A percentile compares a stretch with the other conserved stretches of the same genome.
Evolutionary conservation across 2,329 filamentous ascomycete species (phyloP).

Genomic region (Aureobasidium sp.): DNA sequence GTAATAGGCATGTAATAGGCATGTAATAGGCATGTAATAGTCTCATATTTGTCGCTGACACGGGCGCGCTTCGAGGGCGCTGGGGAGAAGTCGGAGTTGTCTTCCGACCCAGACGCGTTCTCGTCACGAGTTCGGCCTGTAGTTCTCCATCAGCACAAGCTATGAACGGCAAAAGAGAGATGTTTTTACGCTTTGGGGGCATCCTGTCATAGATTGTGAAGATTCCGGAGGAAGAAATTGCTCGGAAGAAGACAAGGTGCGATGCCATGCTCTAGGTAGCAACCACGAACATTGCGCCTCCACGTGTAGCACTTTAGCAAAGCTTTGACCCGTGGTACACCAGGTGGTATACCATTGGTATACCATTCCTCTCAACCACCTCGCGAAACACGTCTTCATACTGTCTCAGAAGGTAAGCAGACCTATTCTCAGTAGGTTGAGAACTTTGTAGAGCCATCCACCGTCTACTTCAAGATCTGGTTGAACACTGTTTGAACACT

Average conservation of each 20-base stretch:
- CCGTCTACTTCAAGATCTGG: neutral
- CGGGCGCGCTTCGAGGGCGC: neutral
- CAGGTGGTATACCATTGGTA: neutral
- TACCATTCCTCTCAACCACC: neutral
- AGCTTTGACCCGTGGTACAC: neutral
- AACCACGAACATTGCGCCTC: neutral
- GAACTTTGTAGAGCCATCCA: neutral
- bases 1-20: neutral
- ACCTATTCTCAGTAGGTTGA: neutral
- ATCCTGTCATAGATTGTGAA: neutral
- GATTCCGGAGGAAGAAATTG: too few species aligned
- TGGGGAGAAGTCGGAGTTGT: neutral
- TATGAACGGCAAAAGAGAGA: fast-evolving
- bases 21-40: neutral
- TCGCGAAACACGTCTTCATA: neutral
- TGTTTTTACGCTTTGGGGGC: neutral
- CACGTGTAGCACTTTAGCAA: neutral
- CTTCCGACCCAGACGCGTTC: neutral
- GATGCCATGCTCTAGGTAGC: neutral
- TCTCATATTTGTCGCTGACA: neutral
- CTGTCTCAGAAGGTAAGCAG: too few species aligned
- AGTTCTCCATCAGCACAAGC: neutral
- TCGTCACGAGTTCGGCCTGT: neutral
- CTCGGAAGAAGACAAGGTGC: neutral
- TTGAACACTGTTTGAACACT: neutral